Base-by-base conservation (phyloP, 352 stramenopile species). In the Phytophthora rubi region DNA sequence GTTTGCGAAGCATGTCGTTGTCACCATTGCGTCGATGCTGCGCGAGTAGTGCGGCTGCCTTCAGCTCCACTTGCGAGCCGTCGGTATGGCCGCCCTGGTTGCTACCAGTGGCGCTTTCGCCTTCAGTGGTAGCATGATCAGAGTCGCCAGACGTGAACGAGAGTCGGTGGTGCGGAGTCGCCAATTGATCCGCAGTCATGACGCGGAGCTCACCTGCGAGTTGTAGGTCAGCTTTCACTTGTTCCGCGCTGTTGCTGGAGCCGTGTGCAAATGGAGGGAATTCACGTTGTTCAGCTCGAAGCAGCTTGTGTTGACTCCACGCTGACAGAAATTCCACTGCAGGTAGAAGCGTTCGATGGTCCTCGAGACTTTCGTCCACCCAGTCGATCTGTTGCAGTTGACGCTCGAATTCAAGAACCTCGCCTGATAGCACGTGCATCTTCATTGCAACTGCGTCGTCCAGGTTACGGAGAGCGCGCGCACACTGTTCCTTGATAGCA, bases 371-470 rank as follows among this genome's bases (percentile, higher is more conserved):
- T 35, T 81, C 75, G 26, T 93, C 86, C 18, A 86, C 65, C 88
- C 88, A 95, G 15, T 88, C 84, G 42, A 95, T 89, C 33, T 93
- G 82, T 52, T 95, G 76, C 10, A 81, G 35, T 54, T 94, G 85
- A 0, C 86, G 83, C 42, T 84, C 57, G 10, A 88, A 82, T 55
- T 95, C 88, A 16, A 91, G 69, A 0, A 59, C 56, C 68, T 94
- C 88, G 21, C 86, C 82, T 18, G 79, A 74, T 5, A 95, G 33
- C 2, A 92, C 62, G 33, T 60, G 53, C 60, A 75, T 80, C 59
- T 94, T 94, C 18, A 78, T 65, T 0, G 61, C 66, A 2, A 75
- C 75, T 56, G 81, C 71, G 16, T 83, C 68, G 2, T 86, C 72
- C 3, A 95, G 58, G n/a, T 65, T 72, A 2, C 62, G 66, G 1